A percentile compares a stretch with the other conserved stretches of the same genome.
phyloP scores from a whole-genome alignment of 495 filamentous ascomycete genomes.

The Bacidia rubella region DNA sequence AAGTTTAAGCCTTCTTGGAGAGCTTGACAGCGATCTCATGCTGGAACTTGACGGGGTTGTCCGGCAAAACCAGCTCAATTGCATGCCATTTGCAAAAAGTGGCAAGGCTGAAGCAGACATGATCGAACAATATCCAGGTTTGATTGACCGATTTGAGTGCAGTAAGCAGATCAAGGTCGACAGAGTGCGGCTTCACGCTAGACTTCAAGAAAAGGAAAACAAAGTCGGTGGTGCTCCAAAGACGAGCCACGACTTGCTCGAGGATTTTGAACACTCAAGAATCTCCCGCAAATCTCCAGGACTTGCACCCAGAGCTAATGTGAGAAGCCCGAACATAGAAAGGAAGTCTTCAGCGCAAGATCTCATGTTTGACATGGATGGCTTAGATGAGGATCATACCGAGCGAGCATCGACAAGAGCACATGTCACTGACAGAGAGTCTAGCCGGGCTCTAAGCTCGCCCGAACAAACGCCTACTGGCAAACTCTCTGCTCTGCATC shows the following conservation, averaged over 20 bases:
- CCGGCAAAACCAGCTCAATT: conserved; percentile 64
- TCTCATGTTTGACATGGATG: conserved; percentile 90
- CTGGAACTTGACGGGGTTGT: conserved; percentile 65
- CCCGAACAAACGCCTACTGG: not conserved
- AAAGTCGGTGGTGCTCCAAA: conserved; percentile 32
- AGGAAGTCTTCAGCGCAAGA: conserved; percentile 54
- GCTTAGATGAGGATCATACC: conserved; percentile 35
- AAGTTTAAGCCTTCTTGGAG: conserved; percentile 48
- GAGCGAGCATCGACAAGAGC: not conserved
- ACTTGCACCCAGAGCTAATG: conserved; percentile 33
- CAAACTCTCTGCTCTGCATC: conserved; percentile 9
- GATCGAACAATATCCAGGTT: conserved; percentile 56
- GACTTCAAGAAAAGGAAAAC: conserved; percentile 44
- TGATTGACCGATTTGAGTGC: conserved; percentile 37
- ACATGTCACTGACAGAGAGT: not conserved
- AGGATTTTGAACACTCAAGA: conserved; percentile 40
- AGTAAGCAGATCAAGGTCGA: conserved; percentile 46
- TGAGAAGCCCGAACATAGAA: conserved; percentile 44
- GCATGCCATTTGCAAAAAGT: conserved; percentile 59
- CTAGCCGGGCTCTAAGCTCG: too few species aligned
- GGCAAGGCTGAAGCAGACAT: conserved; percentile 57
- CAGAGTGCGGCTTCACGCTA: conserved; percentile 43
- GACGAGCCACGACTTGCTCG: conserved; percentile 37
- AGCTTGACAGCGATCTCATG: conserved; percentile 75
- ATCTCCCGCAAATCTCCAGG: conserved; percentile 39